Base-by-base conservation (phyloP, 495 filamentous ascomycete genomes). In the Terfezia claveryi region DNA sequence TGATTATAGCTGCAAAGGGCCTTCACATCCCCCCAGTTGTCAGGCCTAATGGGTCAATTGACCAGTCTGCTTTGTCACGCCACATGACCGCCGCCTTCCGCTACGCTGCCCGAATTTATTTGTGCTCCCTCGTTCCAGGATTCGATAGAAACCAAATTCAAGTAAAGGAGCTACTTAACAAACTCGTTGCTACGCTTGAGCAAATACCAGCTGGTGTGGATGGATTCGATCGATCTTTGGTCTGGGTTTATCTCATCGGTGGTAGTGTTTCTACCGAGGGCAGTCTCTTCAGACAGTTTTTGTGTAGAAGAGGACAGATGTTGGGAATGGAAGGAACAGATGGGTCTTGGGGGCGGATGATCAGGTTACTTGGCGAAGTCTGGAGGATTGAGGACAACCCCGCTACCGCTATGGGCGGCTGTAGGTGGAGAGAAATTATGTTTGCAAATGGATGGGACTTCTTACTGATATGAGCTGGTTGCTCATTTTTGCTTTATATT, bases 351-450 rank as follows among this genome's bases (percentile, higher is more conserved):
- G 87, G 89, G 57, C 78, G 86, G 53, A 82, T 92, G 67, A 75
- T 76, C 55, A 77, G 76, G 55, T 72, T 98, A 11, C 72, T 98
- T 46, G 75, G 79, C 55, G 85, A 92, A 67, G 76, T 87, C 36
- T 98, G 91, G 91, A 71, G 74, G 20, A 74, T 82, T 59, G 68
- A 66, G 36, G 64, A 67, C 27, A 46, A 46, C 41, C 41, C 41
- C 4, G 41, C 41, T 8, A 46, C 41, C 4, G 70, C 77, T 61
- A 71, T 67, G 61, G 75, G 73, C 66, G 77, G 79, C 70, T 77
- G 91, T 64, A 85, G 86, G 75, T 98, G 91, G 91, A 75, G 91
- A 69, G 87, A 95, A 69, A 74, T 91, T 58, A 95, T 95, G 91
- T 76, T 76, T 70, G 80, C 80, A 66, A 89, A 89, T 69, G 79